Percentiles rank a stretch among this genome's conserved stretches.
Evolutionary conservation across 352 stramenopile genomes (phyloP).

Genomic region (Elongisporangium anandrum): DNA sequence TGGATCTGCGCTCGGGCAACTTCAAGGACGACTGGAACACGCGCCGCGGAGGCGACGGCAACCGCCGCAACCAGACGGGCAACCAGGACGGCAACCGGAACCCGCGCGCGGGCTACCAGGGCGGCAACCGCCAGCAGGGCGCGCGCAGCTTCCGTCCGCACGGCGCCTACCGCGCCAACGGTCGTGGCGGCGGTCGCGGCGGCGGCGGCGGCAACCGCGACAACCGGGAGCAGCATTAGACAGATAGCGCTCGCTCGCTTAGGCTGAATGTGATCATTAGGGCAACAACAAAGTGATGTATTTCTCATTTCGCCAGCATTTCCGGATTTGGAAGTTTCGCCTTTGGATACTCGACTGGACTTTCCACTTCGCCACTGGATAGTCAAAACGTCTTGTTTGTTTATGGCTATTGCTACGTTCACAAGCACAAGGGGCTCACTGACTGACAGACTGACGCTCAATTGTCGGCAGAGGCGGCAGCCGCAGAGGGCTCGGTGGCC

Average conservation of each 20-base stretch:
- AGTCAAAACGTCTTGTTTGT: not conserved
- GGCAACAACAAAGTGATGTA: not conserved
- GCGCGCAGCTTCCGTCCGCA: slow-evolving; percentile 39
- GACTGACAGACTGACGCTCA: not conserved
- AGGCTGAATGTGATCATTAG: slow-evolving; percentile 4
- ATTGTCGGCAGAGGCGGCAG: slow-evolving; percentile 6
- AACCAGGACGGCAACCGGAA: slow-evolving; percentile 18
- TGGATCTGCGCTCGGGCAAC: slow-evolving; percentile 71
- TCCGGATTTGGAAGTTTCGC: too few relatives aligned
- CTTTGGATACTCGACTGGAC: not conserved
- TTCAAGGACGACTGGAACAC: slow-evolving; percentile 67
- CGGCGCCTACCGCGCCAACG: slow-evolving; percentile 38
- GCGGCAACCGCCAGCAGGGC: slow-evolving; percentile 24
- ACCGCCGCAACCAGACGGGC: slow-evolving; percentile 26
- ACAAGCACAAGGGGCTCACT: too few relatives aligned
- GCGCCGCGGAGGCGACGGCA: slow-evolving; percentile 35
- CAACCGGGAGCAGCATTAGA: slow-evolving; percentile 40
- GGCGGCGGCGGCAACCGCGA: slow-evolving; percentile 29
- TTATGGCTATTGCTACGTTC: not conserved
- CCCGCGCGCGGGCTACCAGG: slow-evolving; percentile 28
- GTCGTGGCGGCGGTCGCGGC: slow-evolving; percentile 33
- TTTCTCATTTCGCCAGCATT: not conserved
- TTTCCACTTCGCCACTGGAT: not conserved
- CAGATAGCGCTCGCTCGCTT: slow-evolving; percentile 4
- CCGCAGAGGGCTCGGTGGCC: not conserved